Evolutionary conservation across 208 protist genomes (phyloP).

Genomic region (Naegleria gruberi): DNA sequence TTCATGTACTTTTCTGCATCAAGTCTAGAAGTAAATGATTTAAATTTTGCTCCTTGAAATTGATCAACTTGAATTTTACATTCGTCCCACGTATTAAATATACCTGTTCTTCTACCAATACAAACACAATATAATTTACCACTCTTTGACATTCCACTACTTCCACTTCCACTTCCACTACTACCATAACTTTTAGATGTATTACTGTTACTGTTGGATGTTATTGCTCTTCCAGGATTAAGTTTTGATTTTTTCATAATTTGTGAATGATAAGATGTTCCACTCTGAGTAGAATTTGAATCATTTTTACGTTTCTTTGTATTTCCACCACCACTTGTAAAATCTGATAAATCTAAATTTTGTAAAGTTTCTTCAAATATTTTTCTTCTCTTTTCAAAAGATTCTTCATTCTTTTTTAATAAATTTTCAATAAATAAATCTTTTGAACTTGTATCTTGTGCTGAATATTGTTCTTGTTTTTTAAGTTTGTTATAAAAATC

Average conservation of each 20-base stretch:
- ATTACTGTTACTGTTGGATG: background rate
- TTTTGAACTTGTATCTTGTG: background rate
- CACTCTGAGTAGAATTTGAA: background rate
- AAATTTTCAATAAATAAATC: background rate
- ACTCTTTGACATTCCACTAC: background rate
- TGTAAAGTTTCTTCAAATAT: background rate
- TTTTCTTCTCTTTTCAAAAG: background rate
- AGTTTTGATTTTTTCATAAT: background rate
- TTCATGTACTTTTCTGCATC: background rate
- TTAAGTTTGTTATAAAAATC: background rate
- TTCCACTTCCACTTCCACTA: too few species aligned
- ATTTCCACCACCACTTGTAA: background rate
- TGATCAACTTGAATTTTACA: background rate
- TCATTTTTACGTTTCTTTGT: background rate
- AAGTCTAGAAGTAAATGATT: background rate
- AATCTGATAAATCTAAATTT: background rate
- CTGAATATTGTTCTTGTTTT: background rate
- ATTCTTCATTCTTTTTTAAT: background rate
- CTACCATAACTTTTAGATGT: too few species aligned
- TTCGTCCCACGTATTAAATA: slow-evolving; percentile 3
- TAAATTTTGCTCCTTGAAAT: slow-evolving; percentile 7
- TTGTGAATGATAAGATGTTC: background rate
- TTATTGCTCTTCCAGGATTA: background rate
- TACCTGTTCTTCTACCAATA: background rate
- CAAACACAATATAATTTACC: slow-evolving; percentile 9